A percentile compares a stretch with the other conserved stretches of the same genome.
These are phyloP conservation scores for Podospora comata DNA, from an alignment of 495 filamentous ascomycete genomes.

Conservation along the genomic window DNA sequence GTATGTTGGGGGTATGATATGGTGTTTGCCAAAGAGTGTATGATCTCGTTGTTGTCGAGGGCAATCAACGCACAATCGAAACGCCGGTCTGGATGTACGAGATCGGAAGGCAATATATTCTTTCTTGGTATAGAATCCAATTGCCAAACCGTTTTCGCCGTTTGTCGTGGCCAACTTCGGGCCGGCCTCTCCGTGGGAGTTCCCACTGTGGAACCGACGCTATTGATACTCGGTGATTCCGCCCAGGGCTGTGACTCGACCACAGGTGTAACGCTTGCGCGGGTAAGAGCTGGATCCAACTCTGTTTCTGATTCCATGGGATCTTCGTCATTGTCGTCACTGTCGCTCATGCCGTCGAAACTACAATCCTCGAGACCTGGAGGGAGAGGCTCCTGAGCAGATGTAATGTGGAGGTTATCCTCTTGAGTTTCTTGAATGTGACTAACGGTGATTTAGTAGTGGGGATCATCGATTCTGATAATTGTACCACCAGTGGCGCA, in stretches of 20 bases:
- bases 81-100: not conserved
- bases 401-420: not conserved
- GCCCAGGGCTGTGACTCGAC: not conserved
- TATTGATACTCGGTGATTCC: not conserved
- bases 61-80: not conserved
- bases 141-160: not conserved
- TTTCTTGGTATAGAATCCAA: not conserved
- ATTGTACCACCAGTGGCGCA: not conserved
- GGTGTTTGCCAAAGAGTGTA: not conserved
- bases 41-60: not conserved
- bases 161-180: not conserved
- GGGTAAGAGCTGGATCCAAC: not conserved
- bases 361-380: not conserved
- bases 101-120: not conserved
- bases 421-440: not conserved
- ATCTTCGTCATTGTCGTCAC: not conserved
- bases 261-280: not conserved
- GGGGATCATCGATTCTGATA: not conserved
- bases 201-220: not conserved
- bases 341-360: not conserved
- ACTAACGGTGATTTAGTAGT: not conserved
- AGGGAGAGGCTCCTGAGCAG: not conserved
- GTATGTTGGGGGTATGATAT: not conserved
- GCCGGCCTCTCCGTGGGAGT: not conserved
- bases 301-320: not conserved